phyloP scores from a whole-genome alignment of 2,329 filamentous ascomycete genomes.

The Colletotrichum cereale region DNA sequence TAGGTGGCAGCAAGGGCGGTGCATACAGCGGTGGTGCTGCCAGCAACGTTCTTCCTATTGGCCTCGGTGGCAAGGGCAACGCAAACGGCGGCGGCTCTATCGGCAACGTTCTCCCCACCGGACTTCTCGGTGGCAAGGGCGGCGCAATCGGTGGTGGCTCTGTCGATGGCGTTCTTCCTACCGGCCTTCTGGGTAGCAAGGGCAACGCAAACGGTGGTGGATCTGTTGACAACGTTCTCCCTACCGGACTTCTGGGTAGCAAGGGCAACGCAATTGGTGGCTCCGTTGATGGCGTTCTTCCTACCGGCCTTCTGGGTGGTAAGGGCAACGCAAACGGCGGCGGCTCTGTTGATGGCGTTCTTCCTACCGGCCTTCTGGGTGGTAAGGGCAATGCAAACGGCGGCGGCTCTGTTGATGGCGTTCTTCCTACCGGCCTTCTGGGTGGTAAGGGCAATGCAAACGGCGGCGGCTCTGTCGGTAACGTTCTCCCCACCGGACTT shows the following conservation, averaged over 20 bases:
- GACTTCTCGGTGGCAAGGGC: neutral
- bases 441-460: neutral
- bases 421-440: neutral
- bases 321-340: neutral
- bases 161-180: constrained; percentile 7
- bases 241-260: neutral
- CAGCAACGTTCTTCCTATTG: neutral
- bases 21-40: too few relatives aligned
- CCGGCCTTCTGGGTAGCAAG: neutral
- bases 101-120: constrained; percentile 4
- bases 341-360: neutral
- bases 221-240: too few relatives aligned
- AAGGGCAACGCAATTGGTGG: neutral
- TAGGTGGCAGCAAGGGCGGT: neutral
- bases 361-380: neutral
- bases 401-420: neutral
- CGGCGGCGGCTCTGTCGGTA: too few relatives aligned
- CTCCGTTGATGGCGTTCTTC: too few relatives aligned
- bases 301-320: neutral
- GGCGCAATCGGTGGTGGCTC: neutral
- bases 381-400: neutral
- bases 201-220: neutral
- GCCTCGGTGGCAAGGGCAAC: neutral
- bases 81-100: neutral
- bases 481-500: neutral